Conservation (phyloP, 192 early-diverging fungal genomes). For the Gamsiella multidivaricata region DNA sequence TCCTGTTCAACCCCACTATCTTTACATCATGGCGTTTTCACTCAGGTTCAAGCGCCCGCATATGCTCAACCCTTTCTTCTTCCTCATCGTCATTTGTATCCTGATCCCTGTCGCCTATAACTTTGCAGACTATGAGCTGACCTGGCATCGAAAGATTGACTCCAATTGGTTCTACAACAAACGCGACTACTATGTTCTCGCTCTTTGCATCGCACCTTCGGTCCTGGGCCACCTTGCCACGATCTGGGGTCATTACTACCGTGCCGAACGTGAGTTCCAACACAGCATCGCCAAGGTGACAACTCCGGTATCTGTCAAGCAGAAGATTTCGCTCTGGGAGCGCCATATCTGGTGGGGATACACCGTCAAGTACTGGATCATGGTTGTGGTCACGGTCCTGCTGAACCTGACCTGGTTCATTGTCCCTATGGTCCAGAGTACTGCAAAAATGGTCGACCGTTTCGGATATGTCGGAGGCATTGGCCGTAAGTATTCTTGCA, state of each 20-base stretch:
- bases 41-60: conserved; percentile 20
- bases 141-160: conserved; percentile 20
- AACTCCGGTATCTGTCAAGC: conserved; percentile 31
- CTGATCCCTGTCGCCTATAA: conserved; percentile 41
- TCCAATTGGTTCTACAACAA: conserved; percentile 29
- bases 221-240: conserved; percentile 41
- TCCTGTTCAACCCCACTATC: not conserved
- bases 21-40: conserved; percentile 22
- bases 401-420: conserved; percentile 39
- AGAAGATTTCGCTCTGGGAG: conserved; percentile 54
- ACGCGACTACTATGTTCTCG: conserved; percentile 44
- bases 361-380: conserved; percentile 53
- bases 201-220: conserved; percentile 31
- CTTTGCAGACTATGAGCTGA: conserved; percentile 38
- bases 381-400: conserved; percentile 20
- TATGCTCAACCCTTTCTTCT: conserved; percentile 22
- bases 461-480: conserved; percentile 31
- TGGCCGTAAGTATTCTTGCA: conserved; percentile 43
- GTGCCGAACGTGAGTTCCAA: conserved; percentile 52
- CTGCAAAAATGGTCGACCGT: conserved; percentile 6
- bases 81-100: conserved; percentile 34
- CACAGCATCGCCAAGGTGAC: conserved; percentile 54
- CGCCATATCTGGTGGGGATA: conserved; percentile 49
- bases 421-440: conserved; percentile 15
- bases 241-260: conserved; percentile 53